These are phyloP conservation scores for Paecilomyces variotii DNA, from an alignment of 2,329 filamentous ascomycete genomes.

Conservation along the genomic window DNA sequence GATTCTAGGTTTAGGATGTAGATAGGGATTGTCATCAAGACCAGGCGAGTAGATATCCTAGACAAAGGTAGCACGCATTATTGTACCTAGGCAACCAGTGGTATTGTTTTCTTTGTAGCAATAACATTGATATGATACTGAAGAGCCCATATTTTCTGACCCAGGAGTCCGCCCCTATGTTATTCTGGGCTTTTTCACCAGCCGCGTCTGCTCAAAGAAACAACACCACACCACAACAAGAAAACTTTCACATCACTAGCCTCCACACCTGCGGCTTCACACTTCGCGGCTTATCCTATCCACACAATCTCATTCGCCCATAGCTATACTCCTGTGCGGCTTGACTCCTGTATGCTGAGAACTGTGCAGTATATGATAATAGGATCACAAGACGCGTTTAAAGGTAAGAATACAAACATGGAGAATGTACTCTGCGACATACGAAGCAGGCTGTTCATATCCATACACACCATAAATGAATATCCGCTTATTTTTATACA, in stretches of 20 bases:
- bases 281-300: background rate
- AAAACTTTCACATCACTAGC: background rate
- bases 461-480: background rate
- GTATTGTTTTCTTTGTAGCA: too few species aligned
- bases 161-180: background rate
- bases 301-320: background rate
- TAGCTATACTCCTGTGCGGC: background rate
- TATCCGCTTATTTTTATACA: background rate
- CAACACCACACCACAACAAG: background rate
- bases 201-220: background rate
- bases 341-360: background rate
- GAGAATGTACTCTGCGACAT: background rate
- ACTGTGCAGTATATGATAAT: background rate
- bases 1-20: too few species aligned
- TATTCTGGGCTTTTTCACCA: background rate
- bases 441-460: background rate
- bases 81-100: too few species aligned
- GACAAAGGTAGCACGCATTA: too few species aligned
- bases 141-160: too few species aligned
- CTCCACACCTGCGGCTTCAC: background rate
- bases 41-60: too few species aligned
- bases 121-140: too few species aligned
- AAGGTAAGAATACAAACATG: background rate
- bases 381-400: background rate
- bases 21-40: too few species aligned